Evolutionary conservation across 495 filamentous ascomycete genomes (phyloP).

Genomic region (Penicillium robsamsonii): DNA sequence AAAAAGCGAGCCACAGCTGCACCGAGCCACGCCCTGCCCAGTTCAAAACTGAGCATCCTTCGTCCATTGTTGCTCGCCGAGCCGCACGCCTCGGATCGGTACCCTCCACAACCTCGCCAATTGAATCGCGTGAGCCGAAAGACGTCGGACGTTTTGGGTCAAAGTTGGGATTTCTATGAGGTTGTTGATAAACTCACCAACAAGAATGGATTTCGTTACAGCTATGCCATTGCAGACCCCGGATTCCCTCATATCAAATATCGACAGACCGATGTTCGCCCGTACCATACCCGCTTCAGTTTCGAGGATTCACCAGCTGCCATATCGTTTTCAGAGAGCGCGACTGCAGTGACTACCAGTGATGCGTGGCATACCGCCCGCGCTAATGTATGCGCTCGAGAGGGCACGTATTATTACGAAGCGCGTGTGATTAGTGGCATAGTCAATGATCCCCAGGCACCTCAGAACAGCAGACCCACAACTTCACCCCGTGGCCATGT

Average conservation of each 20-base stretch:
- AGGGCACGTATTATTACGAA: slow-evolving; percentile 93
- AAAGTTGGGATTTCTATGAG: slow-evolving; percentile 47
- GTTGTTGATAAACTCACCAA: slow-evolving; percentile 71
- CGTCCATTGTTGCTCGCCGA: slow-evolving; percentile 39
- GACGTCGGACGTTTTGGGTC: slow-evolving; percentile 31
- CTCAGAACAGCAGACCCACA: slow-evolving; percentile 35
- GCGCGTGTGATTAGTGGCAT: slow-evolving; percentile 78
- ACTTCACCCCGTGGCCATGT: slow-evolving; percentile 66
- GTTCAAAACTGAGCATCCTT: slow-evolving; percentile 31
- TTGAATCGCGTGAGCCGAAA: slow-evolving; percentile 41
- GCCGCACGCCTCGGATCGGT: slow-evolving; percentile 35
- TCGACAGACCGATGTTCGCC: slow-evolving; percentile 80
- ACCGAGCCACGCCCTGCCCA: slow-evolving; percentile 32
- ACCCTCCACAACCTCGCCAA: slow-evolving; percentile 44
- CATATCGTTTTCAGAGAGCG: slow-evolving; percentile 45
- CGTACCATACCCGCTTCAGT: slow-evolving; percentile 77
- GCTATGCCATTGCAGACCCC: slow-evolving; percentile 84
- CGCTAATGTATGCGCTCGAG: slow-evolving; percentile 86
- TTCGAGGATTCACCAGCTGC: slow-evolving; percentile 87
- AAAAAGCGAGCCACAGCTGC: slow-evolving; percentile 39
- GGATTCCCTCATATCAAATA: slow-evolving; percentile 83
- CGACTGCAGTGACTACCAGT: slow-evolving; percentile 42
- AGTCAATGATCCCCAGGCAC: slow-evolving; percentile 29
- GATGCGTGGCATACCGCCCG: slow-evolving; percentile 53
- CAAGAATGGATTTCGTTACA: slow-evolving; percentile 88